Percentiles rank a stretch among this genome's conserved stretches.
Evolutionary conservation across 208 protist genomes (phyloP).

Genomic region (Acanthamoeba quina): DNA sequence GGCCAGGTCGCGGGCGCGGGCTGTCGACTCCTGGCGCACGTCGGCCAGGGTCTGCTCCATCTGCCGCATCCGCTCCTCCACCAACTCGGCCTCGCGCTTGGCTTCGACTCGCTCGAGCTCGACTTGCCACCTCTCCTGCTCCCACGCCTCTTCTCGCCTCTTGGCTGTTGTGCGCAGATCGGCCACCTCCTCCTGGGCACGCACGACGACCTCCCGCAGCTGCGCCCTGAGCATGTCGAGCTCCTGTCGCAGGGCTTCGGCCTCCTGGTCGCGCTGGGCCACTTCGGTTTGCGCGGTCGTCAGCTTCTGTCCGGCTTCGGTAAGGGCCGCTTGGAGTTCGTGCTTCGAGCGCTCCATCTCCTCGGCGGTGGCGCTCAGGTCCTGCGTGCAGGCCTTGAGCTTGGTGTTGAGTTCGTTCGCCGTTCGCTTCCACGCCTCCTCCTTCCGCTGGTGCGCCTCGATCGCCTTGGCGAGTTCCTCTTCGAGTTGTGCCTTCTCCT

Average conservation of each 20-base stretch:
- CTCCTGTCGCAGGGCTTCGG: not conserved
- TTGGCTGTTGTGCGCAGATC: not conserved
- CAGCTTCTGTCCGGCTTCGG: not conserved
- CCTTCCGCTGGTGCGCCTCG: slow-evolving; percentile 3
- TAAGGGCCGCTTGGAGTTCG: not conserved
- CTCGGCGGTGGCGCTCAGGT: not conserved
- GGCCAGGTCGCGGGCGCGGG: not conserved
- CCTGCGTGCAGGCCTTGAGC: not conserved
- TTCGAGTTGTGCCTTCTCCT: not conserved
- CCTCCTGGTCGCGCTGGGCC: not conserved
- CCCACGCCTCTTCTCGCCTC: not conserved
- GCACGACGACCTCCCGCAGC: not conserved
- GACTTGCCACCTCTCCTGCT: slow-evolving; percentile 21
- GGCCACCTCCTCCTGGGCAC: not conserved
- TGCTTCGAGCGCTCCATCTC: not conserved
- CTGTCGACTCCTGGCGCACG: not conserved
- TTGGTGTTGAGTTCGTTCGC: slow-evolving; percentile 8
- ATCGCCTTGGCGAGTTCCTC: not conserved
- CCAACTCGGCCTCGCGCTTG: not conserved
- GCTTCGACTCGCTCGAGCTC: slow-evolving; percentile 7
- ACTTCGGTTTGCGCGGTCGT: not conserved
- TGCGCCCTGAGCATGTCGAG: not conserved
- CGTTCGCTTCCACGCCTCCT: slow-evolving; percentile 28
- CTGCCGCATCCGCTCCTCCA: not conserved
- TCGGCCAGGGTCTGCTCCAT: not conserved